Evolutionary conservation across 1,139 yeast genomes (phyloP).

Genomic region (Kodamaea anthophila): DNA sequence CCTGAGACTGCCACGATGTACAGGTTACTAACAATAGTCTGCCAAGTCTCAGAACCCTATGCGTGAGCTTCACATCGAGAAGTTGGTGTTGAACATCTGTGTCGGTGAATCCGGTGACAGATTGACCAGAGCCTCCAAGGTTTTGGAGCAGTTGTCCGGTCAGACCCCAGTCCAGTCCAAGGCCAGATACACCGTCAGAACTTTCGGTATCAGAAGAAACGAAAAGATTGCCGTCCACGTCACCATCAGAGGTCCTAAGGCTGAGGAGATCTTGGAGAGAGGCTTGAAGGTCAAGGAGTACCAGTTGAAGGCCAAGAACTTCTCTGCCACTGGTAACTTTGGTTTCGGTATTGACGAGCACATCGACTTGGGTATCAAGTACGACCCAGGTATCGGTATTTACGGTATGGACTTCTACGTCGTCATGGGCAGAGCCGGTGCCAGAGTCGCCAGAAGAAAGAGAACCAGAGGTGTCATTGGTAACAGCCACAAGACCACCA

Average conservation of each 20-base stretch:
- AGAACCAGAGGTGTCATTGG: constrained; percentile 88
- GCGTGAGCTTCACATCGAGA: constrained; percentile 99
- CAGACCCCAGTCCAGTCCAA: constrained; percentile 99
- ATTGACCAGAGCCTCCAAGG: constrained; percentile 99
- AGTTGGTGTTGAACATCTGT: constrained; percentile 98
- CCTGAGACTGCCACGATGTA: constrained; percentile 1
- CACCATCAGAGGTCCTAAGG: constrained; percentile 99
- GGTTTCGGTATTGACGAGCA: constrained; percentile 99
- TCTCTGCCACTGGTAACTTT: constrained; percentile 98
- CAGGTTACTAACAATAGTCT: constrained; percentile 12
- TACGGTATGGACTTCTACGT: constrained; percentile 99
- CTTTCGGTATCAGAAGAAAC: constrained; percentile 99
- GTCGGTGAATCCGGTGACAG: constrained; percentile 99
- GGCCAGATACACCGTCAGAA: constrained; percentile 99
- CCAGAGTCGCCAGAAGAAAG: constrained; percentile 99
- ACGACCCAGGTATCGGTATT: constrained; percentile 99
- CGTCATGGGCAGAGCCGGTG: constrained; percentile 99
- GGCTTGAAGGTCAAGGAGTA: constrained; percentile 99
- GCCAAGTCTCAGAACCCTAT: constrained; percentile 55
- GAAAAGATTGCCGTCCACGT: constrained; percentile 99
- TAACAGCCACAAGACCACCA: constrained; percentile 85
- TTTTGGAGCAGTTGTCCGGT: constrained; percentile 99
- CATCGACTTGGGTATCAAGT: constrained; percentile 99
- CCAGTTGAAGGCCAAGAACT: constrained; percentile 90
- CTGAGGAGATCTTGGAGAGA: constrained; percentile 99